A percentile compares a stretch with the other conserved stretches of the same genome.
Evolutionary conservation across 352 stramenopile species (phyloP).

Genomic region (Phytophthora idaei): DNA sequence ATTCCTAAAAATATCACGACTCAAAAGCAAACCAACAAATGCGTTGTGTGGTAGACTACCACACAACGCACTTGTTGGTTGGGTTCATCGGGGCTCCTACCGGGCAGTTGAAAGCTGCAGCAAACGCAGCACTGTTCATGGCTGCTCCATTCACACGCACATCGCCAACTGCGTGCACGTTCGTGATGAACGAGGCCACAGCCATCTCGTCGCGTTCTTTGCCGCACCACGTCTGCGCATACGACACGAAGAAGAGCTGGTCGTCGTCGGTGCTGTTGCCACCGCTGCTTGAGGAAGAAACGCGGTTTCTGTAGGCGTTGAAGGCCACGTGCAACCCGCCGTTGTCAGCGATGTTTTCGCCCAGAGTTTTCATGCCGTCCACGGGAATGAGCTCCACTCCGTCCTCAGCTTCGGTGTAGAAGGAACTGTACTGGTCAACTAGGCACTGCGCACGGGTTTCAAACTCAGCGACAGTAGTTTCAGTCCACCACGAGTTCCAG

Average conservation of each 20-base stretch:
- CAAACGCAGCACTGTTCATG: constrained; percentile 71
- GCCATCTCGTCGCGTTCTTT: constrained; percentile 49
- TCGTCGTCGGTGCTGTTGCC: constrained; percentile 33
- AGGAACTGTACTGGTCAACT: constrained; percentile 55
- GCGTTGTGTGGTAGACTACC: constrained; percentile 24
- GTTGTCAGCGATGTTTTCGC: constrained; percentile 83
- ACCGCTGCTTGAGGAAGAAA: background rate
- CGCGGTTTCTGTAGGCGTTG: constrained; percentile 52
- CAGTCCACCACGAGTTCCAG: constrained; percentile 91
- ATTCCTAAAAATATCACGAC: background rate
- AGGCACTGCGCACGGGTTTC: constrained; percentile 59
- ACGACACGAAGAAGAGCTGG: constrained; percentile 72
- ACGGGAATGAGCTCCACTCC: constrained; percentile 47
- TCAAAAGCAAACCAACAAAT: background rate
- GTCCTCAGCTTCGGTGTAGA: constrained; percentile 40
- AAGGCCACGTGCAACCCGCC: constrained; percentile 62
- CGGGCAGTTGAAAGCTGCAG: constrained; percentile 54
- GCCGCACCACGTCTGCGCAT: constrained; percentile 66
- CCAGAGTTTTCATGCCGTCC: constrained; percentile 65
- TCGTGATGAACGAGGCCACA: constrained; percentile 43
- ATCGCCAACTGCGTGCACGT: constrained; percentile 51
- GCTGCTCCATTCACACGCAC: constrained; percentile 67
- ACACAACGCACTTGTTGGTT: constrained; percentile 53
- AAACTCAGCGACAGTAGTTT: constrained; percentile 75
- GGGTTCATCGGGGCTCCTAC: constrained; percentile 52